These are phyloP conservation scores for Acephala macrosclerotiorum DNA, from an alignment of 2,329 filamentous ascomycete species.

Conservation along the genomic window DNA sequence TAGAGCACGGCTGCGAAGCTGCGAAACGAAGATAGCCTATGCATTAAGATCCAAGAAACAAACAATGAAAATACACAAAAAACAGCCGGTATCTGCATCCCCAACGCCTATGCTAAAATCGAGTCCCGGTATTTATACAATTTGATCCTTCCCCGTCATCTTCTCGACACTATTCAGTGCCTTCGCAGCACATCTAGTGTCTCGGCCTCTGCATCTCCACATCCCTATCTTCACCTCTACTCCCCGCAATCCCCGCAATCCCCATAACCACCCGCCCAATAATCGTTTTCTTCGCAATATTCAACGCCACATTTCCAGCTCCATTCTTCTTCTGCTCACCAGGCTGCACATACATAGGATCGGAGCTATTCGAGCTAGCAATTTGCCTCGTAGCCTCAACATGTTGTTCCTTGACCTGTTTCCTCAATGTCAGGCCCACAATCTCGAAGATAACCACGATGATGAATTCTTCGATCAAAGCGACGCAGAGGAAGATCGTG, in stretches of 20 bases:
- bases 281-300: constrained; percentile 39
- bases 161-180: neutral
- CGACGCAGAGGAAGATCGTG: constrained; percentile 53
- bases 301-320: constrained; percentile 21
- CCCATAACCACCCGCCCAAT: constrained; percentile 38
- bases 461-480: constrained; percentile 58
- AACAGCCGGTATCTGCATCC: neutral
- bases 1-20: neutral
- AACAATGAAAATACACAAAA: neutral
- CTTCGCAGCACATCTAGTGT: neutral
- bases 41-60: neutral
- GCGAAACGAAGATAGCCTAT: neutral
- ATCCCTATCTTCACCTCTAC: constrained; percentile 7
- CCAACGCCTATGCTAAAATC: neutral
- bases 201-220: constrained; percentile 22
- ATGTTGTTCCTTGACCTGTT: constrained; percentile 25
- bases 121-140: neutral
- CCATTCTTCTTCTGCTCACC: constrained; percentile 12
- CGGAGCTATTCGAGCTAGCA: constrained; percentile 18
- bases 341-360: constrained; percentile 12
- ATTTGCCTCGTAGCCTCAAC: constrained; percentile 10
- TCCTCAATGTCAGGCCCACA: constrained; percentile 50
- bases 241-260: constrained; percentile 8
- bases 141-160: neutral
- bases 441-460: constrained; percentile 52